Percentiles rank a stretch among this genome's conserved stretches.
Conservation (phyloP, 176 grass and related monocot genomes). For the Ananas comosus region DNA sequence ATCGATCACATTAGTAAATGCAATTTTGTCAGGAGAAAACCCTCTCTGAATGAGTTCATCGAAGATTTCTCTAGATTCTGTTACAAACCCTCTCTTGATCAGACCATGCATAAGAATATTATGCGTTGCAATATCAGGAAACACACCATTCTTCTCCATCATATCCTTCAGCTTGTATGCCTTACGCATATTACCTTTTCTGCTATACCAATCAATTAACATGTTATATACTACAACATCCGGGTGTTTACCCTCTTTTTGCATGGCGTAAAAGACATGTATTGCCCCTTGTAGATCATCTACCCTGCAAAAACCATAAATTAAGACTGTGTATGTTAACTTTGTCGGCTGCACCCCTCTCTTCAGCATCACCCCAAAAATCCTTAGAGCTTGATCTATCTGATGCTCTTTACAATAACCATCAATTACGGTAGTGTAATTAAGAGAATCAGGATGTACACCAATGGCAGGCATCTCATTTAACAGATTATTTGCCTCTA, state of each 20-base stretch:
- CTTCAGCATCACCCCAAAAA: conserved; percentile 19
- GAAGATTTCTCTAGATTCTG: conserved; percentile 20
- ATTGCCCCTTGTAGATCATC: conserved; percentile 14
- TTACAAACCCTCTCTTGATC: conserved; percentile 9
- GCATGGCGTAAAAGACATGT: not conserved
- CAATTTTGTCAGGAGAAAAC: conserved; percentile 10
- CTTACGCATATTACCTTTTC: conserved; percentile 12
- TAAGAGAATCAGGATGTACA: conserved; percentile 16
- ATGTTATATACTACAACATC: conserved; percentile 20
- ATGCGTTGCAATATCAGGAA: conserved; percentile 11
- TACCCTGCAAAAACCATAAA: conserved; percentile 10
- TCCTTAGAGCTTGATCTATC: conserved; percentile 10
- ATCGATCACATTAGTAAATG: conserved; percentile 22
- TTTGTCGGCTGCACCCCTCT: conserved; percentile 12
- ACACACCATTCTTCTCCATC: conserved; percentile 15
- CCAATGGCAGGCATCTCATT: conserved; percentile 18
- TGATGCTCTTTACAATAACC: conserved; percentile 13
- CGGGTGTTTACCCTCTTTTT: conserved; percentile 11
- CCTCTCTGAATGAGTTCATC: conserved; percentile 19
- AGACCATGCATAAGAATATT: conserved; percentile 25
- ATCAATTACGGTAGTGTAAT: conserved; percentile 15
- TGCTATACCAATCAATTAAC: conserved; percentile 16
- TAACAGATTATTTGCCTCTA: conserved; percentile 7
- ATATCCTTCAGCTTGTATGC: conserved; percentile 17
- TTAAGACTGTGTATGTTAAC: conserved; percentile 14